A percentile compares a stretch with the other conserved stretches of the same genome.
These are phyloP conservation scores for Saprolegnia diclina DNA, from an alignment of 352 stramenopile species.

Conservation along the genomic window DNA sequence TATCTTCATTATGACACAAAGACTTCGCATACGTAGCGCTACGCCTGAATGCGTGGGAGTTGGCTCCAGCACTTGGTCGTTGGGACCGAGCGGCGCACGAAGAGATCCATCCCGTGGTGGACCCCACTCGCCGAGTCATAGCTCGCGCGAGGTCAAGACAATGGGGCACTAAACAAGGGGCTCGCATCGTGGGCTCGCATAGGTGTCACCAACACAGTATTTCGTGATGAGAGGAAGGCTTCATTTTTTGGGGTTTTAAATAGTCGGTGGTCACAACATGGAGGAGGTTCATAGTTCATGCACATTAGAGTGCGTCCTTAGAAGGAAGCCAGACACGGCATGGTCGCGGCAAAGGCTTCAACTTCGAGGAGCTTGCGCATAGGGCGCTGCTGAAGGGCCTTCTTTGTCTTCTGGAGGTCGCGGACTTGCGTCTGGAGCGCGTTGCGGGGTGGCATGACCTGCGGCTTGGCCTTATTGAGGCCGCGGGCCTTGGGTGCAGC, in stretches of 20 bases:
- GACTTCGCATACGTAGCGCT: no score
- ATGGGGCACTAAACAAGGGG: no score
- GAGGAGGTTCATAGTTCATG: not conserved
- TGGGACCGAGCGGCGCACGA: no score
- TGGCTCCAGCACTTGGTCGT: no score
- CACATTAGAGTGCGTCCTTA: not conserved
- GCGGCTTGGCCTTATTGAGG: not conserved
- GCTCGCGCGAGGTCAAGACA: no score
- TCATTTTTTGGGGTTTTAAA: conserved; percentile 18
- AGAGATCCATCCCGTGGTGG: no score
- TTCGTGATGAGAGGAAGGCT: not conserved
- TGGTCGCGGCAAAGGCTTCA: not conserved
- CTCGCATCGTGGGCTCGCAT: no score
- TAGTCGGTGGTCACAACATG: not conserved
- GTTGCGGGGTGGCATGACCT: conserved; percentile 24
- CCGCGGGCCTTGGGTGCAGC: not conserved
- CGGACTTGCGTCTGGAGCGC: conserved; percentile 13
- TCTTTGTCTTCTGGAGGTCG: conserved; percentile 15
- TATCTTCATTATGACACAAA: no score
- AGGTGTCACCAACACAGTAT: not conserved
- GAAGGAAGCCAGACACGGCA: not conserved
- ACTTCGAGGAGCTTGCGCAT: not conserved
- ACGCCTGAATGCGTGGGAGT: no score
- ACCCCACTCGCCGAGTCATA: no score
- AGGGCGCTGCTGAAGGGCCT: not conserved